Evolutionary conservation across 31 red algal species (phyloP).

Genomic region (Bonnemaisonia californica): DNA sequence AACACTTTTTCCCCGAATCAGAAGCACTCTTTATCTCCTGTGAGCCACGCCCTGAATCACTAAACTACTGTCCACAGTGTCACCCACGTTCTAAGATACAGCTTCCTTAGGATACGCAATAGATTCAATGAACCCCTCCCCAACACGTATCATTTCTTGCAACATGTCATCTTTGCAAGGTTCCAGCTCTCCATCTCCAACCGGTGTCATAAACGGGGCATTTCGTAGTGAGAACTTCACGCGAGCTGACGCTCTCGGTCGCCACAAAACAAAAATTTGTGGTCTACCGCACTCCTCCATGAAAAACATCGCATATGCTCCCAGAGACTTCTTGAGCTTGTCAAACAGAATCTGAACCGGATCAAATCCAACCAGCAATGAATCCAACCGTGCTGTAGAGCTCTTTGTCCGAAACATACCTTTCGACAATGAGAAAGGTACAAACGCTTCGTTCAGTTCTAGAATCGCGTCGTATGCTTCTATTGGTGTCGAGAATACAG

Average conservation of each 20-base stretch:
- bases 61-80: too few relatives aligned
- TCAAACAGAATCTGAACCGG: constrained; percentile 19
- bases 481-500: constrained; percentile 34
- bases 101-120: too few relatives aligned
- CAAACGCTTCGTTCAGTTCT: constrained; percentile 19
- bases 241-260: constrained; percentile 14
- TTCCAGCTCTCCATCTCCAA: constrained; percentile 3
- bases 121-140: constrained; percentile 44
- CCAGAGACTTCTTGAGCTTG: constrained; percentile 28
- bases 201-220: constrained; percentile 32
- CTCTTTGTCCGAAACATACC: constrained; percentile 2
- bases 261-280: constrained; percentile 49
- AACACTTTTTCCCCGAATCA: too few relatives aligned
- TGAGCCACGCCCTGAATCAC: too few relatives aligned
- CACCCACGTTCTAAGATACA: too few relatives aligned
- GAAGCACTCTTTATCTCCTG: too few relatives aligned
- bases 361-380: constrained; percentile 46
- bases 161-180: constrained; percentile 22
- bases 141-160: constrained; percentile 31
- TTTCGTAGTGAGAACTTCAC: constrained; percentile 43
- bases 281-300: constrained; percentile 23
- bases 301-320: constrained; percentile 53
- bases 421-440: constrained; percentile 10
- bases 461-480: constrained; percentile 27
- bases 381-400: background rate